phyloP scores from a whole-genome alignment of 179 eudicot genomes.

The Patellifolia procumbens region DNA sequence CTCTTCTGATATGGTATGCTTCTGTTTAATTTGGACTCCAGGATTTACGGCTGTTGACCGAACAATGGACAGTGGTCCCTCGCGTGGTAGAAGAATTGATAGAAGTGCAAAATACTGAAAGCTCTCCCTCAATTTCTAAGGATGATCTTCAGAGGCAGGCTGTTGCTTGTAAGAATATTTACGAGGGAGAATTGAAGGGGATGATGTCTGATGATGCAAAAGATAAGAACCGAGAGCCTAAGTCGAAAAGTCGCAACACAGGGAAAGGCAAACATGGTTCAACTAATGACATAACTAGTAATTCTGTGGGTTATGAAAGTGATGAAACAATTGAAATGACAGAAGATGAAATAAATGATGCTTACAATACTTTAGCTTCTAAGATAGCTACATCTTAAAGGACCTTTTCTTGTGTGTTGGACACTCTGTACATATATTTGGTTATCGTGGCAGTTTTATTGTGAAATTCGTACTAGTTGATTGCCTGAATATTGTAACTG shows the following conservation, averaged over 20 bases:
- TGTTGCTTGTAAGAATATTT: slow-evolving; percentile 59
- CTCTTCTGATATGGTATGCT: neutral
- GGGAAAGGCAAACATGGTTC: slow-evolving; percentile 28
- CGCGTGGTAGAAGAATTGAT: slow-evolving; percentile 72
- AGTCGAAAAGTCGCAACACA: slow-evolving; percentile 29
- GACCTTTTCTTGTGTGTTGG: neutral
- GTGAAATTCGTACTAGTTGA: neutral
- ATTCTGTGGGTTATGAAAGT: slow-evolving; percentile 51
- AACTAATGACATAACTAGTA: slow-evolving; percentile 13
- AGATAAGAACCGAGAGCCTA: slow-evolving; percentile 25
- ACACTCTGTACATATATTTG: neutral
- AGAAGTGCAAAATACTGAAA: slow-evolving; percentile 40
- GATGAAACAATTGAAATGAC: slow-evolving; percentile 95
- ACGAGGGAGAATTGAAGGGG: slow-evolving; percentile 48
- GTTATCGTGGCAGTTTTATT: neutral
- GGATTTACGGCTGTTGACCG: slow-evolving; percentile 60
- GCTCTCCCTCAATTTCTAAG: slow-evolving; percentile 35
- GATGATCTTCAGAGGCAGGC: slow-evolving; percentile 66
- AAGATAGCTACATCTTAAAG: slow-evolving; percentile 14
- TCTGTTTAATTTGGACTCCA: slow-evolving; percentile 14
- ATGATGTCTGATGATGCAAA: slow-evolving; percentile 25
- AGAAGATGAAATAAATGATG: slow-evolving; percentile 77
- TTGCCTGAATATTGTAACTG: too few species aligned
- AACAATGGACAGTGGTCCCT: slow-evolving; percentile 81
- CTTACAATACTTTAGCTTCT: slow-evolving; percentile 53